Evolutionary conservation across 176 grass and related monocot species (phyloP).

Genomic region (Avena sativa): DNA sequence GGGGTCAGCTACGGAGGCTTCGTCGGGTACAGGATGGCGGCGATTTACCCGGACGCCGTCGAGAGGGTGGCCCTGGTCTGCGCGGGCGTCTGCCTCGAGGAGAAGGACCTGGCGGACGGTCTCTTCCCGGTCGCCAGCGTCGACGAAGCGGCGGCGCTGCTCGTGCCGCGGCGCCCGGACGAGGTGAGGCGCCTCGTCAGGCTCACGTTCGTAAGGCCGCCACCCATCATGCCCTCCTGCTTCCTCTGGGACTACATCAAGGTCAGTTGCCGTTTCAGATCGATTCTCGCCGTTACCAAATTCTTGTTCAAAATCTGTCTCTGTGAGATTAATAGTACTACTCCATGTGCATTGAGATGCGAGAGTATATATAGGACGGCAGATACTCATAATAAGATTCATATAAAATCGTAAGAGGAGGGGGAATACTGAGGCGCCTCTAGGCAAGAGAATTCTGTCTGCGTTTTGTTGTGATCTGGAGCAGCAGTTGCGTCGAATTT

Average conservation of each 20-base stretch:
- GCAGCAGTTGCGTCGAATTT: not conserved
- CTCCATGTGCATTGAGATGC: not conserved
- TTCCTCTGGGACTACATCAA: slow-evolving; percentile 93
- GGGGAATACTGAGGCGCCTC: not conserved
- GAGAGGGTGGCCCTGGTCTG: slow-evolving; percentile 58
- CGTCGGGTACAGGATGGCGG: slow-evolving; percentile 73
- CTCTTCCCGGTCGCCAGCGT: slow-evolving; percentile 72
- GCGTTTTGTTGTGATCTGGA: not conserved
- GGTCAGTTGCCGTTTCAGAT: slow-evolving; percentile 33
- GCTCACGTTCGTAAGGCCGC: slow-evolving; percentile 78
- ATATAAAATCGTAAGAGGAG: not conserved
- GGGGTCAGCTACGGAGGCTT: slow-evolving; percentile 94
- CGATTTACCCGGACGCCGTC: slow-evolving; percentile 70
- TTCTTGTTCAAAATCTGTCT: slow-evolving; percentile 29
- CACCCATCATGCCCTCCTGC: slow-evolving; percentile 79
- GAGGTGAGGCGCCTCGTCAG: slow-evolving; percentile 77
- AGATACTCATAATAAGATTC: not conserved
- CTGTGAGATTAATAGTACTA: not conserved
- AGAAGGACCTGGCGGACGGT: slow-evolving; percentile 68
- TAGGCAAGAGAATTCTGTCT: slow-evolving; percentile 5
- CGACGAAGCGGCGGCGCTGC: slow-evolving; percentile 60
- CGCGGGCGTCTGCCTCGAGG: slow-evolving; percentile 91
- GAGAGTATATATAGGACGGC: not conserved
- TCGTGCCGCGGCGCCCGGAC: slow-evolving; percentile 77
- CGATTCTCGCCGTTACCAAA: not conserved